Evolutionary conservation across 371 early-diverging fungal species (phyloP), one percentile per base, ranked within the genome.

Genomic region (Rhizopus sp.): DNA sequence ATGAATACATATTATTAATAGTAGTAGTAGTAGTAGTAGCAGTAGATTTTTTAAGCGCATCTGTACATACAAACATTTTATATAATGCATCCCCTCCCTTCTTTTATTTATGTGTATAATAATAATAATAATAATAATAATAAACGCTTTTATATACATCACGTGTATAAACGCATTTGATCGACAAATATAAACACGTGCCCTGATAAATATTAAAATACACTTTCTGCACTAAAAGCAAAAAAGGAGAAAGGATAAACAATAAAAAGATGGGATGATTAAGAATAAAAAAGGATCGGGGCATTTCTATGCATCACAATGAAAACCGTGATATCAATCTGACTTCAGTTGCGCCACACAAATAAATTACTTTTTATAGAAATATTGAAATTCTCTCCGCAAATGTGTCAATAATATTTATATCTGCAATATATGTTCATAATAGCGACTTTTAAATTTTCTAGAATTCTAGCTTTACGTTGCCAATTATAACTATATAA

Each of bases 291-390:
- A 41, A 37, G 38, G 13, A 37, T 37, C 38, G 41, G 15, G 6
- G 41, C n/a, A 13, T 41, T 10, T 15, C 6, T n/a, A 10, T 15
- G 6, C 15, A 41, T n/a, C 41, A n/a, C 41, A 41, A 37, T 37
- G 41, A 41, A 41, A 41, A 23, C 41, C 41, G 15, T 41, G 41
- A 41, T 41, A 6, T 41, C 41, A 41, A 41, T 6, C 41, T 41
- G 41, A 41, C 41, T 41, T 41, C 41, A 41, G n/a, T 41, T 23
- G 41, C 41, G 41, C 41, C 41, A 41, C 41, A 41, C n/a, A 41
- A 6, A 6, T 6, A 6, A n/a, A 6, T 15, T 15, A 13, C 15
- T 13, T n/a, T 41, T 41, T 10, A 6, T n/a, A 13, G 41, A n/a
- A 41, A 12, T 15, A n/a, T 13, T 15, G 10, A 6, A 13, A 8